Evolutionary conservation across 768 basidiomycete genomes (phyloP).

Genomic region (Amanita rubescens): DNA sequence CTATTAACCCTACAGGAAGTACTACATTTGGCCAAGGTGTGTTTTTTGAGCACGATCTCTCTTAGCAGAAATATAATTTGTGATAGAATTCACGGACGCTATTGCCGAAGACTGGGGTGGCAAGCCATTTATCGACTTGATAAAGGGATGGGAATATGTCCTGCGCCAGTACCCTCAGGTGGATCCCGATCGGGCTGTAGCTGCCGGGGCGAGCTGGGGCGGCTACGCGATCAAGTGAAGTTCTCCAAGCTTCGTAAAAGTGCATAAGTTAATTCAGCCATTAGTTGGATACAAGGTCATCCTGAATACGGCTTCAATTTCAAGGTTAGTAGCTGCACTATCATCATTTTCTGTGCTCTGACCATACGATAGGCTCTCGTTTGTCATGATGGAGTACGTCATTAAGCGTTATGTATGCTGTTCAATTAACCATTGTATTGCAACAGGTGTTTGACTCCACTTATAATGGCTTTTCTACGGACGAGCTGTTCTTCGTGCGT

Average conservation of each 20-base stretch:
- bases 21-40: conserved; percentile 88
- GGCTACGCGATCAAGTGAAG: conserved; percentile 84
- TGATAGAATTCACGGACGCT: conserved; percentile 68
- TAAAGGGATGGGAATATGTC: conserved; percentile 65
- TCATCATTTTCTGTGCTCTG: background rate
- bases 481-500: conserved; percentile 85
- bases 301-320: conserved; percentile 84
- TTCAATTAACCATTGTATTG: background rate
- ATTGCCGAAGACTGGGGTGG: conserved; percentile 82
- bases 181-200: conserved; percentile 57
- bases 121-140: conserved; percentile 74
- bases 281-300: conserved; percentile 92
- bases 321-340: conserved; percentile 37
- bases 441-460: conserved; percentile 64
- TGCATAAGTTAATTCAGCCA: conserved; percentile 1
- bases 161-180: conserved; percentile 67
- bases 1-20: conserved; percentile 91
- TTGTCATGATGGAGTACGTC: conserved; percentile 80
- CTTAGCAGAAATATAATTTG: background rate
- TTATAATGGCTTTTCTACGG: conserved; percentile 84
- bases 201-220: conserved; percentile 80
- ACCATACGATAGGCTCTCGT: conserved; percentile 50
- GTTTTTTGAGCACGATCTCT: background rate
- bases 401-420: background rate
- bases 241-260: background rate